Evolutionary conservation across 1,284 basidiomycete genomes (phyloP), one percentile per base, ranked within the genome.

Genomic region (Ceratobasidium sp.): DNA sequence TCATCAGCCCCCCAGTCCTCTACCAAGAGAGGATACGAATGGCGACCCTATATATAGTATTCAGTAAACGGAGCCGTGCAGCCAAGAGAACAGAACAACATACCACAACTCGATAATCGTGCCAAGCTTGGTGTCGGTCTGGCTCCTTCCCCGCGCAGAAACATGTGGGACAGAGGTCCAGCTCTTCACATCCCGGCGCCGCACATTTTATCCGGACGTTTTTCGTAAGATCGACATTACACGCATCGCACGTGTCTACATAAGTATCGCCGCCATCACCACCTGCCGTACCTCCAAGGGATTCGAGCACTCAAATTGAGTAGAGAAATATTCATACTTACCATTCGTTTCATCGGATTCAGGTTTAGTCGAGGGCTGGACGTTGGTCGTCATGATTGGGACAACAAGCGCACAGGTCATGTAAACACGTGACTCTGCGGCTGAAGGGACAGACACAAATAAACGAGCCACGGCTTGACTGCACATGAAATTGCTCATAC

Each of bases 1-100:
- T 99, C 97, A 83, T 99, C 97, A 9, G 96, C 98, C 43, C 96
- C 97, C 97, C 97, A 99, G 81, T 98, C 95, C 76, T 93, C 90
- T 14, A 90, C 88, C 80, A 98, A 98, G 80, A 99, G 98, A 4
- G 97, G 97, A 81, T 97, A 95, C 8, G 95, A 95, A 81, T 97
- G 94, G 79, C 98, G 88, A 84, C 98, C 96, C 94, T 98, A 81
- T 11, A 37, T 49, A 58, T n/a, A 61, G 4, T 41, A 43, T 53
- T 72, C 37, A 63, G 31, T 46, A 39, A 24, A 31, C 29, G 31
- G 6, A 56, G 22, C 58, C 8, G 68, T 51, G 43, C 31, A 39
- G 68, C 64, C 75, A 75, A 31, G 27, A 31, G 2, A 34, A 48
- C 73, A 27, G 48, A 63, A 64, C 41, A 27, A 83, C 86, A 82